Conservation (phyloP, 2,329 filamentous ascomycete genomes). For the Microdochium paspali region DNA sequence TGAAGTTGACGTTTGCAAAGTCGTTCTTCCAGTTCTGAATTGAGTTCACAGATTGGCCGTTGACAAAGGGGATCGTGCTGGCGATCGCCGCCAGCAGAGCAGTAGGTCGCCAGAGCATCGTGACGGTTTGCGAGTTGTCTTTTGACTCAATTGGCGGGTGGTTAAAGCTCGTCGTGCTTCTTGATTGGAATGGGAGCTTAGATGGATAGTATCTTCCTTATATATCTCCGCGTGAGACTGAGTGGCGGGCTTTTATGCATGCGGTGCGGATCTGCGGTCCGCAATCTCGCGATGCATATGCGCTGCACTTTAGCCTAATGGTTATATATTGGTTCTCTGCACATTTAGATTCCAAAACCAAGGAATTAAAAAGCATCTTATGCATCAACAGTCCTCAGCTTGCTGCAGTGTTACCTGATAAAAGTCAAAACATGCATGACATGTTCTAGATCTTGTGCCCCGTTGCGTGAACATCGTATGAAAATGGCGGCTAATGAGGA, state of each 20-base stretch:
- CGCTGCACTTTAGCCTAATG: background rate
- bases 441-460: background rate
- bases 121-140: background rate
- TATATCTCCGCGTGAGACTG: background rate
- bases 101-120: background rate
- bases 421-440: background rate
- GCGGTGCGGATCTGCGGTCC: background rate
- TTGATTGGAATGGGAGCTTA: background rate
- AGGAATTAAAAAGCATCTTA: background rate
- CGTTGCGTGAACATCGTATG: too few species aligned
- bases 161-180: background rate
- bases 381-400: background rate
- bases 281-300: background rate
- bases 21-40: conserved; percentile 2
- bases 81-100: background rate
- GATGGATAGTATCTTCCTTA: background rate
- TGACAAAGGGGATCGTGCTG: background rate
- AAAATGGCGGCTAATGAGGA: too few species aligned
- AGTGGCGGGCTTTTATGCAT: background rate
- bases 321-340: background rate
- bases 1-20: conserved; percentile 1
- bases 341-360: background rate
- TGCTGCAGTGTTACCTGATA: background rate
- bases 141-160: background rate
- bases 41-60: background rate